Base-by-base conservation (phyloP, 108 stramenopile species). In the Parmales sp. region DNA sequence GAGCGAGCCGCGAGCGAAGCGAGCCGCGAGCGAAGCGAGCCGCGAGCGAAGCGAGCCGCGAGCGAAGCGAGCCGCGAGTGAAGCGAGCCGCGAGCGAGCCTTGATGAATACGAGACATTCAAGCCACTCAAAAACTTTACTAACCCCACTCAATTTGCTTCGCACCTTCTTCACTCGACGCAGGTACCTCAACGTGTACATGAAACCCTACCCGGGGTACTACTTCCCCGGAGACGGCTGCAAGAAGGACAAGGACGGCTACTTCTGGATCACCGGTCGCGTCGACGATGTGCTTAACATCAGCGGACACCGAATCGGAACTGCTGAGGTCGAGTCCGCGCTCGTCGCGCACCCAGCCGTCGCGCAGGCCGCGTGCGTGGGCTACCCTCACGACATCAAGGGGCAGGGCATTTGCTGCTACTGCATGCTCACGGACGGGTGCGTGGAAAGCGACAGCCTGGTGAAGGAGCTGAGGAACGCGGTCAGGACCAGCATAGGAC, bases 261-360 rank as follows among this genome's bases (percentile, higher is more conserved):
- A 78, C 73, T 85, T 87, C 72, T 93, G 86, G 78, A 89, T 93
- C 67, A 93, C 90, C 13, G 91, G 91, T 19, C 72, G 91, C 23
- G 91, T 93, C 36, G 91, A 93, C 69, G 91, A 91, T 68, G 90
- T 93, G 9, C 79, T 92, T 20, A 92, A 92, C 81, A 81, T 85
- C 29, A 86, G 86, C 2, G 91, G 91, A 2, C 91, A 93, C 73
- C 78, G 89, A 22, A 87, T 90, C 72, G 88, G 88, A 36, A 85
- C 85, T 20, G 89, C 86, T 4, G 87, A 88, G 73, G 83, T 89
- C 8, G 91, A 90, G 72, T 81, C 81, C 50, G 91, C 90, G 5
- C 81, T 92, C 54, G 88, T 90, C 39, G 83, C 76, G 36, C 86
- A 90, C 73, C 77, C 81, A 20, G 78, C 77, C 31, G 83, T 92